Percentiles rank a stretch among this genome's conserved stretches.
These are phyloP conservation scores for Lachnellula hyalina DNA, from an alignment of 2,329 filamentous ascomycete genomes.

Conservation along the genomic window DNA sequence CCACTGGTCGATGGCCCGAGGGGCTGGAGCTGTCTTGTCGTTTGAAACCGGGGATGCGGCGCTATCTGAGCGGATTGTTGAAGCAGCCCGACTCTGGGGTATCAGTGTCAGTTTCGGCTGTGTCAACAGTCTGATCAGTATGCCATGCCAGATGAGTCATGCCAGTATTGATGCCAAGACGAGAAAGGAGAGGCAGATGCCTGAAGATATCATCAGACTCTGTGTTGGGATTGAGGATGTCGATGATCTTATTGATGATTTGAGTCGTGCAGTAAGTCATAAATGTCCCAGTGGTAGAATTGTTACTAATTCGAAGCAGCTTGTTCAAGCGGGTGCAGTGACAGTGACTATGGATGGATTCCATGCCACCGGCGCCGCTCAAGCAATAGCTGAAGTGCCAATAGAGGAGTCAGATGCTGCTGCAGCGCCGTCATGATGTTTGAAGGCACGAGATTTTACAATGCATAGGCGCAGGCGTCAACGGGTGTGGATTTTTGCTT, in stretches of 20 bases:
- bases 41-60: constrained; percentile 89
- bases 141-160: constrained; percentile 99
- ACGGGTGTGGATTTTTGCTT: constrained; percentile 1
- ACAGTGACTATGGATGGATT: constrained; percentile 80
- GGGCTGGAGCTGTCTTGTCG: constrained; percentile 87
- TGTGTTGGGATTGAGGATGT: constrained; percentile 96
- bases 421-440: constrained; percentile 16
- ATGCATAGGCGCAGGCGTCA: constrained; percentile 16
- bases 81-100: constrained; percentile 84
- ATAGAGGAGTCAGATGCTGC: constrained; percentile 27
- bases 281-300: constrained; percentile 5
- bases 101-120: constrained; percentile 98
- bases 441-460: neutral
- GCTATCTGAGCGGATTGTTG: constrained; percentile 87
- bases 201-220: constrained; percentile 91
- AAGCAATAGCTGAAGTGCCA: constrained; percentile 23
- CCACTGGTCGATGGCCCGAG: constrained; percentile 92
- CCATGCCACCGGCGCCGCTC: constrained; percentile 45
- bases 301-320: constrained; percentile 40
- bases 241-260: constrained; percentile 86
- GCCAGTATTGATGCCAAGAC: constrained; percentile 97
- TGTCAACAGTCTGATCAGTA: constrained; percentile 97
- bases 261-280: constrained; percentile 76
- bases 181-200: constrained; percentile 80
- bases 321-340: constrained; percentile 92